phyloP scores from a whole-genome alignment of 352 stramenopile species.

The Pythium volutum region DNA sequence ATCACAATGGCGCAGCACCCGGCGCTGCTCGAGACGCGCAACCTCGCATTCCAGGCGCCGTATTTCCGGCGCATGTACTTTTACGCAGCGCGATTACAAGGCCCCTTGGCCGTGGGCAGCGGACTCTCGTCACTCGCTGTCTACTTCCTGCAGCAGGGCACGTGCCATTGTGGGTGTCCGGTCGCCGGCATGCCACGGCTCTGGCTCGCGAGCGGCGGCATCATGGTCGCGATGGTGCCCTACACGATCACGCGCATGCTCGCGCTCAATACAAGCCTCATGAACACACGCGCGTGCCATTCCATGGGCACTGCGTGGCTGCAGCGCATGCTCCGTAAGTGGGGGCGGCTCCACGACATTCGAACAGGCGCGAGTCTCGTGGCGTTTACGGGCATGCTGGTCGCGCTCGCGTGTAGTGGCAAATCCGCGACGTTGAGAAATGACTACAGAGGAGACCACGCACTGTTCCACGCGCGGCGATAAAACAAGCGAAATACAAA shows the following conservation, averaged over 20 bases:
- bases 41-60: constrained; percentile 53
- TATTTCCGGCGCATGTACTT: constrained; percentile 84
- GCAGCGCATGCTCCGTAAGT: constrained; percentile 46
- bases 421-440: neutral
- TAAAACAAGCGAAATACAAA: neutral
- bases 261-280: constrained; percentile 53
- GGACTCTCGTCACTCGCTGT: constrained; percentile 48
- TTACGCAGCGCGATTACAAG: constrained; percentile 63
- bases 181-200: constrained; percentile 37
- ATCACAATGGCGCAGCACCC: constrained; percentile 75
- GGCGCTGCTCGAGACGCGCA: constrained; percentile 56
- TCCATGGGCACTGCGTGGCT: constrained; percentile 44
- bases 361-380: constrained; percentile 47
- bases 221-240: constrained; percentile 56
- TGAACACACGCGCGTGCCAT: constrained; percentile 43
- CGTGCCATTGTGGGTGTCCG: constrained; percentile 20
- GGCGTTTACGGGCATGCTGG: constrained; percentile 59
- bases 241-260: constrained; percentile 74
- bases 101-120: constrained; percentile 50
- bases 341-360: constrained; percentile 54
- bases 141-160: constrained; percentile 34
- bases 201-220: constrained; percentile 52
- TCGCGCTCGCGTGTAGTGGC: constrained; percentile 44
- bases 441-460: neutral
- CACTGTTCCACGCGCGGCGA: neutral